These are phyloP conservation scores for Cylindrodendrum hubeiense DNA, from an alignment of 2,329 filamentous ascomycete species.

Conservation along the genomic window DNA sequence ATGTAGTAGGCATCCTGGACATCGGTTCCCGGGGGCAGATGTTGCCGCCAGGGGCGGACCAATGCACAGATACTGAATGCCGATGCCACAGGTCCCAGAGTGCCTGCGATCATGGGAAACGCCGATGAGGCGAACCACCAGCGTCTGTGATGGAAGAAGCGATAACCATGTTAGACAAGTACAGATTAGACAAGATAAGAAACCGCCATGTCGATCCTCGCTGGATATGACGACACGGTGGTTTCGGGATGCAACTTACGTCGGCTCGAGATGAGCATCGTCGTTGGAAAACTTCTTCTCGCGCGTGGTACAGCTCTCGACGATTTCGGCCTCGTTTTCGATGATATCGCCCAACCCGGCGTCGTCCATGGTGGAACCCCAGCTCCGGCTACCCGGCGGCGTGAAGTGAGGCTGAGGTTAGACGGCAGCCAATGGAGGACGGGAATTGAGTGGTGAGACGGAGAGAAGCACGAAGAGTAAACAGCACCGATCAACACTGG, in stretches of 20 bases:
- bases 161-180: constrained; percentile 5
- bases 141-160: constrained; percentile 53
- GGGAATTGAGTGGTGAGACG: neutral
- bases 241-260: constrained; percentile 45
- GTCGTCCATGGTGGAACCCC: constrained; percentile 54
- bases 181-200: neutral
- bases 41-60: constrained; percentile 82
- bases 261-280: constrained; percentile 58
- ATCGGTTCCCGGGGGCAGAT: constrained; percentile 59
- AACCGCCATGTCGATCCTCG: neutral
- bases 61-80: constrained; percentile 89
- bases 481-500: neutral
- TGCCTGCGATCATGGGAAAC: constrained; percentile 85
- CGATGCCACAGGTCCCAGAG: constrained; percentile 87
- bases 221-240: no score
- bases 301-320: constrained; percentile 29
- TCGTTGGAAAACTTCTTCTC: constrained; percentile 52
- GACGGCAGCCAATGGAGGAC: neutral
- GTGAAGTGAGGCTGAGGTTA: neutral
- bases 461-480: neutral
- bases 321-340: constrained; percentile 36
- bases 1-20: constrained; percentile 65
- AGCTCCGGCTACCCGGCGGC: neutral
- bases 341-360: constrained; percentile 51
- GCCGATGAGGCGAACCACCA: constrained; percentile 75